Conservation (phyloP, 1,139 yeast species). For the Suhomyces maxii region DNA sequence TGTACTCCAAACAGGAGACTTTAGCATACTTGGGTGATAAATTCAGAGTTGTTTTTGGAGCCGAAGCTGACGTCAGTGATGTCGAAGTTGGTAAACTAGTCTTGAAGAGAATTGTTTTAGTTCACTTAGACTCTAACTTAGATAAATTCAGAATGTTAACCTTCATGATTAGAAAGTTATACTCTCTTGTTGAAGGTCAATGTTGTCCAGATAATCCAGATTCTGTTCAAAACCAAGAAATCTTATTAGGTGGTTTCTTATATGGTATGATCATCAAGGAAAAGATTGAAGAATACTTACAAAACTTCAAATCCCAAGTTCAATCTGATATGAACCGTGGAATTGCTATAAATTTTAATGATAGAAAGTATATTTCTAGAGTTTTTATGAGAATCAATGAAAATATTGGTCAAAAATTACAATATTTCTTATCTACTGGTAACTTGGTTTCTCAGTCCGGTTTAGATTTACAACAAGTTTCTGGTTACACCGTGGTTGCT, state of each 20-base stretch:
- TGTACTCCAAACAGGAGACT: slow-evolving; percentile 82
- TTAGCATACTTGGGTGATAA: slow-evolving; percentile 93
- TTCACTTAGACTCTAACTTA: slow-evolving; percentile 68
- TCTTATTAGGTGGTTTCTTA: slow-evolving; percentile 90
- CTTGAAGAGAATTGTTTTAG: slow-evolving; percentile 79
- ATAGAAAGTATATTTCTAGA: slow-evolving; percentile 77
- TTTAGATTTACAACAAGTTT: slow-evolving; percentile 94
- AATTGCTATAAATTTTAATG: slow-evolving; percentile 78
- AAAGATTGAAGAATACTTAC: slow-evolving; percentile 90
- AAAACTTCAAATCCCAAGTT: slow-evolving; percentile 68
- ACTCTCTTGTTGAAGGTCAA: slow-evolving; percentile 93
- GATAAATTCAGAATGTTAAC: slow-evolving; percentile 86
- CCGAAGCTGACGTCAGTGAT: slow-evolving; percentile 85
- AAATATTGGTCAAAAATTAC: slow-evolving; percentile 91
- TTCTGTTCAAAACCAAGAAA: slow-evolving; percentile 99
- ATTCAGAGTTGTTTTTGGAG: slow-evolving; percentile 89
- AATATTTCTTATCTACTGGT: slow-evolving; percentile 95
- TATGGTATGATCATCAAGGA: slow-evolving; percentile 97
- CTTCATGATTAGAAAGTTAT: slow-evolving; percentile 93
- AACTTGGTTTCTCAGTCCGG: slow-evolving; percentile 96
- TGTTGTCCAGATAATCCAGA: slow-evolving; percentile 98
- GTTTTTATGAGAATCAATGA: slow-evolving; percentile 82
- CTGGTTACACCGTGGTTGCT: slow-evolving; percentile 98
- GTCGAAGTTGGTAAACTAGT: slow-evolving; percentile 89
- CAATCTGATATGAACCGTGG: slow-evolving; percentile 82